A percentile compares a stretch with the other conserved stretches of the same genome.
Evolutionary conservation across 495 filamentous ascomycete genomes (phyloP).

Genomic region (Sphaerosporella brunnea): DNA sequence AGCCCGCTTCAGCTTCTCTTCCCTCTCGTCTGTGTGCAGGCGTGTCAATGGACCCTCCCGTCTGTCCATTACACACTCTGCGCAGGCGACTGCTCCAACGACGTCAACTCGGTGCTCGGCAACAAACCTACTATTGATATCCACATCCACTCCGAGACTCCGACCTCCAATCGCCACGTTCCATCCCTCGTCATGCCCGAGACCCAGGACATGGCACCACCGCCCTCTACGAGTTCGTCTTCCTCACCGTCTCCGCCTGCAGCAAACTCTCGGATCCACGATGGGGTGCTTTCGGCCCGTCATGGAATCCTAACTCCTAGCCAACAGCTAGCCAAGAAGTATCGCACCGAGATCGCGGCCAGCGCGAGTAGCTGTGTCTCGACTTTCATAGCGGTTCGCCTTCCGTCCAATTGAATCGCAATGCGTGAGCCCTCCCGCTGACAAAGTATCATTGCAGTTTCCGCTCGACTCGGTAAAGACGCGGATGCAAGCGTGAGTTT

Average conservation of each 20-base stretch:
- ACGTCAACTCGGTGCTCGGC: not conserved
- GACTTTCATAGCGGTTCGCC: constrained; percentile 46
- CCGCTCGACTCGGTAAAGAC: constrained; percentile 74
- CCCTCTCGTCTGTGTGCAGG: not conserved
- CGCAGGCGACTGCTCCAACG: not conserved
- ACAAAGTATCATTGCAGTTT: constrained; percentile 32
- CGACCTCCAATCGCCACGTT: not conserved
- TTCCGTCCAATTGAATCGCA: not conserved
- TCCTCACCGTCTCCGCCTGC: not conserved
- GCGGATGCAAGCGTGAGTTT: constrained; percentile 52
- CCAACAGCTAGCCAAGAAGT: constrained; percentile 47
- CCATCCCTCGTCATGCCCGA: constrained; percentile 1
- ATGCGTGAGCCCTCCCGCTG: not conserved
- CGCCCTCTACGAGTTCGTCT: not conserved
- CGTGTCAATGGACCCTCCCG: constrained; percentile 3
- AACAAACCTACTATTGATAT: not conserved
- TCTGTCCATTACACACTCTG: constrained; percentile 3
- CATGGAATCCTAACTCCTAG: constrained; percentile 14
- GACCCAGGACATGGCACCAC: not conserved
- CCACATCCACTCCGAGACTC: not conserved
- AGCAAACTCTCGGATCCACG: not conserved
- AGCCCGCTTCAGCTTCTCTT: not conserved
- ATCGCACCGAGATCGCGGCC: constrained; percentile 64
- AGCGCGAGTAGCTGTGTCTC: constrained; percentile 55
- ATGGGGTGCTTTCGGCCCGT: not conserved